Base-by-base conservation (phyloP, 2,329 filamentous ascomycete genomes). In the Rugonectria rugulosa region DNA sequence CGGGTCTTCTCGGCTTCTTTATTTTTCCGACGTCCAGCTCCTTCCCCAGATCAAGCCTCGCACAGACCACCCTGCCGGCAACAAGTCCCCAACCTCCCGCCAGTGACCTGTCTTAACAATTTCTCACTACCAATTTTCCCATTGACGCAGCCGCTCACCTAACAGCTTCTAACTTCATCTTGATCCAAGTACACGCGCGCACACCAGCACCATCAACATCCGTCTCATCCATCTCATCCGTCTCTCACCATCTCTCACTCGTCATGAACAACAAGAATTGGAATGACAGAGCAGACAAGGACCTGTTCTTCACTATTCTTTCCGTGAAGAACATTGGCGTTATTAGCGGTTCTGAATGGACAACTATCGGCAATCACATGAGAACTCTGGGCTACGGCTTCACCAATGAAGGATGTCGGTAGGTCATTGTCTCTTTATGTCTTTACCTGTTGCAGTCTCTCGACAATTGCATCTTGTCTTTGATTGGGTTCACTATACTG, bases 341-440 rank as follows among this genome's bases (percentile, higher is more conserved):
- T 67, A 86, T 87, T 70, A 86, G 82, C 70, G 83, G 82, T 54
- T 73, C 76, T 14, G 84, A 87, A 83, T 87, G 84, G 84, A 81
- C 77, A 23, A 83, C 79, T 32, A 86, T 87, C 64, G 84, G 84
- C 59, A 83, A 83, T 69, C 77, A 83, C 59, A 86, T 87, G 84
- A 78, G 84, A 57, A 71, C 73, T 29, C 65, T 85, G 53, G 83
- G 84, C 51, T 86, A 87, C 64, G 82, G 82, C 71, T 86, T 87
- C 70, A 86, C 84, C 15, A 86, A 87, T 75, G 83, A 87, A 68
- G 84, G 84, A 63, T 86, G 84, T 63, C 82, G 84, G 83, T 86
- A 74, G 75, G 83, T 81, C 43, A 38, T 61, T 47, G 19, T 51
- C 46, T 24, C 21, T 21, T 15, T 51, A 8, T 29, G 20, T 36